Evolutionary conservation across 2,329 filamentous ascomycete genomes (phyloP).

Genomic region (Botryotinia narcissicola): DNA sequence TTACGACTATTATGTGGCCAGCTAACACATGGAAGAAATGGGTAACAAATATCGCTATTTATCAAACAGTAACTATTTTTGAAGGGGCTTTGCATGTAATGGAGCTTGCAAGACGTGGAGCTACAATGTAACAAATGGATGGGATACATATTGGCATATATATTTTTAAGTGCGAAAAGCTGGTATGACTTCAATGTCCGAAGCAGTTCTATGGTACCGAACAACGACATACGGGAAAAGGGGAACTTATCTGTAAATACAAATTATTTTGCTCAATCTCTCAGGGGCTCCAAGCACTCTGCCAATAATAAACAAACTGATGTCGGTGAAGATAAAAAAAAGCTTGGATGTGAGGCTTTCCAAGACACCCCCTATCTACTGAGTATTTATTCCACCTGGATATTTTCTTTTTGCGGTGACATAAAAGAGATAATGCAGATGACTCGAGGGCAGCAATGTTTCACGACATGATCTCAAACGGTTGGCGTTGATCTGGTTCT

Average conservation of each 20-base stretch:
- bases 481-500: not conserved
- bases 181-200: not conserved
- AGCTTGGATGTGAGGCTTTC: constrained; percentile 2
- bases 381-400: not conserved
- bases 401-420: not conserved
- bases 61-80: constrained; percentile 14
- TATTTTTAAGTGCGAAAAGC: constrained; percentile 13
- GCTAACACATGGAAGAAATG: not conserved
- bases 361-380: not conserved
- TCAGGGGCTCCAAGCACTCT: not conserved
- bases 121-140: not conserved
- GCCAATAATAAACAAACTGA: not conserved
- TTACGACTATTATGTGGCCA: constrained; percentile 3
- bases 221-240: not conserved
- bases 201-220: not conserved
- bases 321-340: constrained; percentile 7
- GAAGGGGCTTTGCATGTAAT: constrained; percentile 6
- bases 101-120: not conserved
- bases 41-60: constrained; percentile 16
- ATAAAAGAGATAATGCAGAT: not conserved
- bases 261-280: not conserved
- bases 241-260: constrained; percentile 15
- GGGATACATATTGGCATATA: constrained; percentile 9
- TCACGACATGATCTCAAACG: constrained; percentile 1
- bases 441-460: not conserved